phyloP scores from a whole-genome alignment of 2,329 filamentous ascomycete genomes.

The Neonectria faginata region DNA sequence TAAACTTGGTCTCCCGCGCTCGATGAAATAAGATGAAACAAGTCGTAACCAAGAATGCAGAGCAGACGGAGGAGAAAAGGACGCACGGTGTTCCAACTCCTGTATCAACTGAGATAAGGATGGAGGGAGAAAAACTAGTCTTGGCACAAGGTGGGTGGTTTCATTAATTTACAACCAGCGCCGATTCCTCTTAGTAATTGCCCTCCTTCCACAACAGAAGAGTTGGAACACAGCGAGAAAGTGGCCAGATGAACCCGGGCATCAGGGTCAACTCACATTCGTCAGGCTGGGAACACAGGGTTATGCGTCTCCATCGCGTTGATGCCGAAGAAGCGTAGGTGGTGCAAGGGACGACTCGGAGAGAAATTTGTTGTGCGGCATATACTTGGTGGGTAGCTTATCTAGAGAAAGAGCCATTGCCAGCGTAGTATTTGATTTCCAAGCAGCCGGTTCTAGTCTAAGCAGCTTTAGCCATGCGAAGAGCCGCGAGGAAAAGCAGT shows the following conservation, averaged over 20 bases:
- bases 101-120: slow-evolving; percentile 26
- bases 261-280: not conserved
- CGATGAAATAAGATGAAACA: too few relatives aligned
- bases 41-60: not conserved
- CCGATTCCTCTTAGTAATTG: slow-evolving; percentile 7
- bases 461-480: not conserved
- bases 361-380: slow-evolving; percentile 4
- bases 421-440: not conserved
- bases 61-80: slow-evolving; percentile 19
- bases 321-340: not conserved
- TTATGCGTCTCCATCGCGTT: not conserved
- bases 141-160: slow-evolving; percentile 5
- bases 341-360: not conserved
- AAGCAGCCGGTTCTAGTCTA: not conserved
- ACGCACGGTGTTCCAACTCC: slow-evolving; percentile 24
- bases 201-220: not conserved
- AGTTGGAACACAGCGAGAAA: not conserved
- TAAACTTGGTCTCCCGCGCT: not conserved
- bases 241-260: slow-evolving; percentile 4
- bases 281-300: not conserved
- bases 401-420: not conserved
- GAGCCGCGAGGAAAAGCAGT: not conserved
- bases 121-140: slow-evolving; percentile 10
- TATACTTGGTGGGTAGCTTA: not conserved
- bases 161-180: slow-evolving; percentile 1